Base-by-base conservation (phyloP, 306 rosid genomes). In the Prunus armeniaca region DNA sequence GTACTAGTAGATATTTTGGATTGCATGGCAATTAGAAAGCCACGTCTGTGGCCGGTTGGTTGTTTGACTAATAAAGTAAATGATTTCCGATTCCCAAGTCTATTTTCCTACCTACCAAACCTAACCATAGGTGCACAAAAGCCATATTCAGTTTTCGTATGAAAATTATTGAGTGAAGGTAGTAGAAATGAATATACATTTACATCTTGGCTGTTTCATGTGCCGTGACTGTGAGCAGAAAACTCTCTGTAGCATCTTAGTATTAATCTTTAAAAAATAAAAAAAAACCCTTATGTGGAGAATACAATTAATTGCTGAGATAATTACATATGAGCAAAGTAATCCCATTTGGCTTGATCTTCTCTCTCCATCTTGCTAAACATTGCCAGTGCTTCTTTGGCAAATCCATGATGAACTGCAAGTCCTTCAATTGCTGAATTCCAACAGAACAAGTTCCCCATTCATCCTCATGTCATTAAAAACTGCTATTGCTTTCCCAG, bases 381-480 rank as follows among this genome's bases (percentile, higher is more conserved):
- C 96, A 93, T 87, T 62, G 32, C 72, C 28, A 91, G 61, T 0
- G 90, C 91, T 75, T 89, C 88, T 67, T 80, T 43, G 0, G 86
- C 90, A 80, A 69, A 79, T 10, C 98, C 93, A 32, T 32, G 38
- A 71, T 93, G 97, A 54, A 76, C 76, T 25, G 90, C 92, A 65
- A 93, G 94, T 63, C 90, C 96, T 57, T 91, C 94, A 58, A 93
- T 87, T 25, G 86, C 80, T 14, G 90, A 82, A 77, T 91, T 93
- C 97, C 97, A 91, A 81, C 98, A 91, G 74, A 87, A 91, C 45
- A 93, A 67, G 69, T 87, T 93, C 82, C 72, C 90, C 88, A 75
- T 86, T 80, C 58, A 25, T 13, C 22, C 79, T 77, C 94, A 90
- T 88, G 49, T 87, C 82, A 76, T 79, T 71, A 75, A 86, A 90